A percentile compares a stretch with the other conserved stretches of the same genome.
Evolutionary conservation across 2,329 filamentous ascomycete species (phyloP).

Genomic region (Epicoccum sorghinum): DNA sequence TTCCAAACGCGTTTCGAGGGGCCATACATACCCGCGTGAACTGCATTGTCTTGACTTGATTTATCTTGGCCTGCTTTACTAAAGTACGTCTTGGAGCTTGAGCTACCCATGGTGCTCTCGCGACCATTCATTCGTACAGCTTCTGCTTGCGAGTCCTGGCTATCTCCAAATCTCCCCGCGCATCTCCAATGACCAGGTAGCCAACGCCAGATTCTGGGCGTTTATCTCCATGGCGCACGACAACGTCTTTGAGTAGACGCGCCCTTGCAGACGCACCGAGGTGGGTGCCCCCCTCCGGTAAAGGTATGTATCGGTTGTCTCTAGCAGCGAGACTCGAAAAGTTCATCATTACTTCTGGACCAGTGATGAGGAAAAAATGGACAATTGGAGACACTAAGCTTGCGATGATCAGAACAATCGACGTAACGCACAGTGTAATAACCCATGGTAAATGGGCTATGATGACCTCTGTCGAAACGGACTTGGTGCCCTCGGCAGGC

Average conservation of each 20-base stretch:
- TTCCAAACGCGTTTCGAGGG: conserved; percentile 20
- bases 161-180: not conserved
- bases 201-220: not conserved
- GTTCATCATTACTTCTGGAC: conserved; percentile 13
- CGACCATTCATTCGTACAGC: not conserved
- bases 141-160: not conserved
- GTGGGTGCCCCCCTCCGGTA: not conserved
- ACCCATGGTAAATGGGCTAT: not conserved
- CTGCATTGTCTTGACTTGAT: not conserved
- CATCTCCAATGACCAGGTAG: not conserved
- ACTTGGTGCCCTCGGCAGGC: not conserved
- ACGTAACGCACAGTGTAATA: not conserved
- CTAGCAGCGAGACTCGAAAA: conserved; percentile 12
- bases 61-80: too few relatives aligned
- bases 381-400: conserved; percentile 3
- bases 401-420: not conserved
- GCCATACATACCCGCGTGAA: conserved; percentile 8
- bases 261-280: conserved; percentile 1
- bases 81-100: too few relatives aligned
- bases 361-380: not conserved
- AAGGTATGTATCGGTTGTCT: not conserved
- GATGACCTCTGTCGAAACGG: not conserved
- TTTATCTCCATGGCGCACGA: not conserved
- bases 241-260: not conserved
- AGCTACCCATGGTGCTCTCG: too few relatives aligned